Conservation (phyloP, 163 green algal genomes). For the Scenedesmus sp. region DNA sequence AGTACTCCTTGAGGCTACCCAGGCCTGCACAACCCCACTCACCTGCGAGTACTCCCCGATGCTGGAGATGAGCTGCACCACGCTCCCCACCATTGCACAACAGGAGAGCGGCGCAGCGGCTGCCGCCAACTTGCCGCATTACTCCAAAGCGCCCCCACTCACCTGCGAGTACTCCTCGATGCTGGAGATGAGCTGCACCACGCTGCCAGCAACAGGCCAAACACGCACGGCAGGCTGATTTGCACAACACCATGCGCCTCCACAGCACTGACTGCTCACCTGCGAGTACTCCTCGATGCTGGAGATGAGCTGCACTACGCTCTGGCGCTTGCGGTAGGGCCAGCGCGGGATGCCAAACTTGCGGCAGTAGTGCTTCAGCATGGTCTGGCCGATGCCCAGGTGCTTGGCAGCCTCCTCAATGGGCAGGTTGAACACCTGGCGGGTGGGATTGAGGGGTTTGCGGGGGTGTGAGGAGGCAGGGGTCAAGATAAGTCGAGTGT, state of each 20-base stretch:
- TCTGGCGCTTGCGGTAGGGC: conserved; percentile 73
- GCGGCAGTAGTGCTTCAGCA: conserved; percentile 85
- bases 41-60: conserved; percentile 41
- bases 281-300: conserved; percentile 49
- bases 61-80: conserved; percentile 70
- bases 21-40: neutral
- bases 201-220: neutral
- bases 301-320: conserved; percentile 70
- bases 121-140: no score
- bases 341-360: conserved; percentile 74
- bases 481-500: no score
- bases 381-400: conserved; percentile 81
- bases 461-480: neutral
- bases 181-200: conserved; percentile 66
- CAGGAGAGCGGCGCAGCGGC: conserved; percentile 62
- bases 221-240: neutral
- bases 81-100: conserved; percentile 69
- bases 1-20: neutral
- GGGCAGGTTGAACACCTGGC: conserved; percentile 75
- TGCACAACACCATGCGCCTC: no score
- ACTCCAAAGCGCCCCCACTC: no score
- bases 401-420: conserved; percentile 74
- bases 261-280: neutral
- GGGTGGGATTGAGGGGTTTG: no score
- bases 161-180: conserved; percentile 30